Evolutionary conservation across 441 rosid genomes (phyloP), one percentile per base, ranked within the genome.

Genomic region (Biscutella laevigata): DNA sequence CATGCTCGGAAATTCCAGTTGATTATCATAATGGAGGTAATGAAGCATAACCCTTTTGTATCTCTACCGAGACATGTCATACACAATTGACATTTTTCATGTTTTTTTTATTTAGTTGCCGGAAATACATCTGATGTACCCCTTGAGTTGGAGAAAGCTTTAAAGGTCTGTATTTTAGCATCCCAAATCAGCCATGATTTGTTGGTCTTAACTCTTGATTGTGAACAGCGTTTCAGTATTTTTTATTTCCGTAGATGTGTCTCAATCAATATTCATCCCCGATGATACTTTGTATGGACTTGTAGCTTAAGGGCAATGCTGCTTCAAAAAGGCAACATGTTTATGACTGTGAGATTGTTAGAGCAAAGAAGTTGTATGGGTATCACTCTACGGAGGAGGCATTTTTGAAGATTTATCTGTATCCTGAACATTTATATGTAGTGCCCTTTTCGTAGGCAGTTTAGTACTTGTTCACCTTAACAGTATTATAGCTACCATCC

Each of bases 321-420:
- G 81, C 83, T 66, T 80, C 77, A 3, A 86, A 81, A 71, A 78
- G 86, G 52, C 97, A 84, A 55, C 97, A 92, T 44, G 85, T 86
- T 37, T 95, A 92, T 81, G 79, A 82, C 43, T 86, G 80, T 72
- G 74, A 77, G 67, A 78, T 86, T 70, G 97, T 92, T 42, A 80
- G 83, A 40, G 99, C 86, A 2, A 86, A 72, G 81, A 84, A 68
- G 61, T 79, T 92, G 72, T 92, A 92, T 72, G 99, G 99, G 35
- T 88, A 81, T 64, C 83, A 84, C 67, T 62, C 89, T 51, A 68
- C 72, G 4, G 99, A 92, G 70, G 97, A 86, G 76, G 75, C 88
- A 16, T 88, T 88, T 78, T 61, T 88, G 71, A 88, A 92, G 80
- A 84, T 88, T 58, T 76, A 78, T 60, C 57, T 88, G 97, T 88